phyloP scores from a whole-genome alignment of 2,329 filamentous ascomycete species.

The Metarhizium brunneum region DNA sequence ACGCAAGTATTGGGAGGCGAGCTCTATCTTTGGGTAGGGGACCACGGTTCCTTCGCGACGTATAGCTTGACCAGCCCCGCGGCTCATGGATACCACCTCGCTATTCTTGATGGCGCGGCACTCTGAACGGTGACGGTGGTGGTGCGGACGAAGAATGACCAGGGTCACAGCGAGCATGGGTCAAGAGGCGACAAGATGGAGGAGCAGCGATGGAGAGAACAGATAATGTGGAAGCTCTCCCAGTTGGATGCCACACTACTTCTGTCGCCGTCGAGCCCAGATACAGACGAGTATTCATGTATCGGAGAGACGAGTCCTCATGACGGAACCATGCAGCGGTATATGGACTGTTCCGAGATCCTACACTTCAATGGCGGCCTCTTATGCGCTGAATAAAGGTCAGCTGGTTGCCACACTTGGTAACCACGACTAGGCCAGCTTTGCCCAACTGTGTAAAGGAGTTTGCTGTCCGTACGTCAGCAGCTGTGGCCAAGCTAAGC shows the following conservation, averaged over 20 bases:
- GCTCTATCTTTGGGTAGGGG: neutral
- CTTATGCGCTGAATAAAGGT: neutral
- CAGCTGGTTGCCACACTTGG: neutral
- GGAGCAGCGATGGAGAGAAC: neutral
- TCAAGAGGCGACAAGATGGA: constrained; percentile 1
- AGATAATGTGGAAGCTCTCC: neutral
- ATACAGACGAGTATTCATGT: neutral
- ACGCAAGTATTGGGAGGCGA: neutral
- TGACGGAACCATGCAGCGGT: constrained; percentile 12
- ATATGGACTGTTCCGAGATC: neutral
- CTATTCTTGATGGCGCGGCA: constrained; percentile 7
- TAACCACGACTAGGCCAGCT: neutral
- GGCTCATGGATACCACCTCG: constrained; percentile 1
- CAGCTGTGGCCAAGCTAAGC: neutral
- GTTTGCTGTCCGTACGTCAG: neutral
- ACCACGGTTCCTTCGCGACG: neutral
- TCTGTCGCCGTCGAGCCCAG: neutral
- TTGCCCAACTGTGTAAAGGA: neutral
- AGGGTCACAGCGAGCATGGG: constrained; percentile 8
- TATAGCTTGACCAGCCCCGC: neutral
- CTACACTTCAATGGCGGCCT: neutral
- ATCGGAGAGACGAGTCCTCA: neutral
- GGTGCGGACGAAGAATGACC: constrained; percentile 5
- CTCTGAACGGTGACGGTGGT: constrained; percentile 5
- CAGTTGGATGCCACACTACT: constrained; percentile 3